phyloP scores from a whole-genome alignment of 495 filamentous ascomycete genomes.

The Letharia columbiana region DNA sequence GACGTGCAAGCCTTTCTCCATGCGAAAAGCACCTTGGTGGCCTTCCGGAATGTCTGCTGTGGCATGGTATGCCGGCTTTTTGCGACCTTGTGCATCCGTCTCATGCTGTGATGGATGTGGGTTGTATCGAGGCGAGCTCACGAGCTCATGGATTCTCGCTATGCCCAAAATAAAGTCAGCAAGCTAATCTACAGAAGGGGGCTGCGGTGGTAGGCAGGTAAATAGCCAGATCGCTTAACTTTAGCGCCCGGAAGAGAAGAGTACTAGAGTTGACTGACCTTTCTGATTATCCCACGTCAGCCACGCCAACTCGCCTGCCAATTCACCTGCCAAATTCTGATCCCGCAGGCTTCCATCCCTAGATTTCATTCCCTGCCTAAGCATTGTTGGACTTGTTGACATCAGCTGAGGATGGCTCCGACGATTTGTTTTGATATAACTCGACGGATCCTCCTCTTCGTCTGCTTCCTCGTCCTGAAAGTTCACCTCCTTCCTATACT shows the following conservation, averaged over 20 bases:
- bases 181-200: not conserved
- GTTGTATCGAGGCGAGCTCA: not conserved
- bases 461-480: not conserved
- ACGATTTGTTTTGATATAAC: not conserved
- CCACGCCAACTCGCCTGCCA: not conserved
- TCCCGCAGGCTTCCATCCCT: not conserved
- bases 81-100: not conserved
- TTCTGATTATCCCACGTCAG: not conserved
- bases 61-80: not conserved
- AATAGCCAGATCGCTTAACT: not conserved
- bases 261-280: not conserved
- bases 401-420: not conserved
- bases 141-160: not conserved
- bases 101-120: not conserved
- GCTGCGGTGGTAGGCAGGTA: not conserved
- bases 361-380: not conserved
- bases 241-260: not conserved
- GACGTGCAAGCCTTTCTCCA: not conserved
- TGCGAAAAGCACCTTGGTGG: not conserved
- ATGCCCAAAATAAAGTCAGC: not conserved
- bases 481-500: not conserved
- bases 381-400: not conserved
- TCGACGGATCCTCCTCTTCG: not conserved
- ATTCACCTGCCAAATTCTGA: not conserved
- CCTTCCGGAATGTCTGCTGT: not conserved